Evolutionary conservation across 129 eudicot species (phyloP).

Genomic region (Ambrosia artemisiifolia): DNA sequence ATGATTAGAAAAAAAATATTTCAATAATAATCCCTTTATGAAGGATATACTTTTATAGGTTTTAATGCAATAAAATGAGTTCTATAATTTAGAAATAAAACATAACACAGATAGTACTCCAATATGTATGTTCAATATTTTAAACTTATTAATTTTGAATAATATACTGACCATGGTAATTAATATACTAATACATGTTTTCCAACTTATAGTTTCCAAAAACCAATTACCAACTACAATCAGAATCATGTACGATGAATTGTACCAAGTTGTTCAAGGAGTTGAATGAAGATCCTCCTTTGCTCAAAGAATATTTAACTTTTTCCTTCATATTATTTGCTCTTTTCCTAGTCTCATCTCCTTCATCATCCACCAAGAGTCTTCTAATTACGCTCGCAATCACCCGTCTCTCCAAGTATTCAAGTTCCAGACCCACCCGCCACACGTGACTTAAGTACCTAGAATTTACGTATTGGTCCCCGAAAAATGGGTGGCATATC

Average conservation of each 20-base stretch:
- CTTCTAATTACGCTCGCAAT: neutral
- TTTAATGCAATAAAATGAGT: too few relatives aligned
- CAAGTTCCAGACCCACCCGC: slow-evolving; percentile 38
- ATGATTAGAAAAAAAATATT: too few relatives aligned
- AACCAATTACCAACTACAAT: too few relatives aligned
- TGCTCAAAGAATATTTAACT: too few relatives aligned
- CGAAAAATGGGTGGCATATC: slow-evolving; percentile 37
- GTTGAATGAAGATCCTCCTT: slow-evolving; percentile 41
- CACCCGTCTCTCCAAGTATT: slow-evolving; percentile 21
- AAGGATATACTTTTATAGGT: too few relatives aligned
- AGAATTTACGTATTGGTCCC: slow-evolving; percentile 40
- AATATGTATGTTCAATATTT: too few relatives aligned
- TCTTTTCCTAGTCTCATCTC: slow-evolving; percentile 28
- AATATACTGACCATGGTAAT: neutral
- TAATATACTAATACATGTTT: neutral
- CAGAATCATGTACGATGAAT: slow-evolving; percentile 7
- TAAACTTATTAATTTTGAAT: neutral
- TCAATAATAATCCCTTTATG: too few relatives aligned
- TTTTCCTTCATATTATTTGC: neutral
- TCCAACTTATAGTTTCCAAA: neutral
- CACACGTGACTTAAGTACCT: slow-evolving; percentile 36
- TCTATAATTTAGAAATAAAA: too few relatives aligned
- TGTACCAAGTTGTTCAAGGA: slow-evolving; percentile 28
- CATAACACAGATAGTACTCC: too few relatives aligned
- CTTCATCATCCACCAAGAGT: slow-evolving; percentile 39